Conservation (phyloP, 1,139 yeast genomes). For the Fermentozyma sake region DNA sequence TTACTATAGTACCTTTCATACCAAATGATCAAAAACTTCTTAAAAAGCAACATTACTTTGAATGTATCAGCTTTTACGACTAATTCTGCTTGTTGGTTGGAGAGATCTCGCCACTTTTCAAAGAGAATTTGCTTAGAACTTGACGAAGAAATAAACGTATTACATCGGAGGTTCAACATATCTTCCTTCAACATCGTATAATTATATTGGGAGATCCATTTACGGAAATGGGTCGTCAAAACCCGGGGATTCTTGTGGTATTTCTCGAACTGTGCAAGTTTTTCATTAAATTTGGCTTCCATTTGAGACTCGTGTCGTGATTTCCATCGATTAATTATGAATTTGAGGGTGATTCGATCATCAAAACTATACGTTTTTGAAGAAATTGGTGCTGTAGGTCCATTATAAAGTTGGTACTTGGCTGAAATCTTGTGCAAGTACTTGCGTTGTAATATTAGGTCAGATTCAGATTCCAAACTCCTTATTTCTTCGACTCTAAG, state of each 20-base stretch:
- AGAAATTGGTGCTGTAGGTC: conserved; percentile 3
- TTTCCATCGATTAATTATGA: conserved; percentile 17
- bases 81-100: conserved; percentile 6
- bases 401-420: conserved; percentile 1
- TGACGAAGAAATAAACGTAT: conserved; percentile 10
- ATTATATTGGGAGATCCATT: conserved; percentile 22
- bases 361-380: conserved; percentile 3
- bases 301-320: conserved; percentile 11
- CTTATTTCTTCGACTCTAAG: too few relatives aligned
- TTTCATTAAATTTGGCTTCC: conserved; percentile 12
- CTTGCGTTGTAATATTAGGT: conserved; percentile 16
- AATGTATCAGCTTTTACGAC: conserved; percentile 16
- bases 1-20: conserved; percentile 26
- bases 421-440: conserved; percentile 11
- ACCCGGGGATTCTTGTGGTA: conserved; percentile 10
- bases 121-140: conserved; percentile 7
- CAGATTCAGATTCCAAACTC: too few relatives aligned
- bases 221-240: conserved; percentile 9
- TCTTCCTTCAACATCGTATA: conserved; percentile 6
- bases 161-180: conserved; percentile 12
- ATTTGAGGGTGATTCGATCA: conserved; percentile 4
- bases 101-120: conserved; percentile 14
- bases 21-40: conserved; percentile 31
- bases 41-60: conserved; percentile 19
- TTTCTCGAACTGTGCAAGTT: conserved; percentile 12